Evolutionary conservation across 208 protist species (phyloP).

Genomic region (Leishmania lainsoni): DNA sequence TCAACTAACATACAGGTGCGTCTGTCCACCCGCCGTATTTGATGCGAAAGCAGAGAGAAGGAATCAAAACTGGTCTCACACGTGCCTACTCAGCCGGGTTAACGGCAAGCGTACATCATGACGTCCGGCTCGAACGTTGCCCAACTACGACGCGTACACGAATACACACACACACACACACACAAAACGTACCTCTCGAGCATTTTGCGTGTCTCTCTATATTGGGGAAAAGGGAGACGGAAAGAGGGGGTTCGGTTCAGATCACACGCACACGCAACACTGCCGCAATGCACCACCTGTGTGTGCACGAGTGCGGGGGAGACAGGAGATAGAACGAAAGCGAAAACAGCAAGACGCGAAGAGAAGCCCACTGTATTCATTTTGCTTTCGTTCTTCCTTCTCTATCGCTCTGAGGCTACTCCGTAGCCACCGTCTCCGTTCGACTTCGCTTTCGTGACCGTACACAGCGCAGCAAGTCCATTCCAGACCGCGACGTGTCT

Average conservation of each 20-base stretch:
- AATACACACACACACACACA: too few species aligned
- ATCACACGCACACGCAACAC: not conserved
- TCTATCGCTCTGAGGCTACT: not conserved
- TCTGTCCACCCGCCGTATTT: not conserved
- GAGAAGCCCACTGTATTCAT: not conserved
- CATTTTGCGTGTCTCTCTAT: not conserved
- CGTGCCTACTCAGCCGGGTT: not conserved
- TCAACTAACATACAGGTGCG: not conserved
- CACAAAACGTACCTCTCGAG: not conserved
- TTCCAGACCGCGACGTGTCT: conserved; percentile 27
- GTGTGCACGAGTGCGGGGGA: not conserved
- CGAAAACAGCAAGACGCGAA: not conserved
- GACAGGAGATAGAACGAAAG: not conserved
- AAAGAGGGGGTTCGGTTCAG: not conserved
- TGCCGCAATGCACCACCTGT: not conserved
- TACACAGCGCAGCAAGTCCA: conserved; percentile 25
- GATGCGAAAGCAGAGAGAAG: not conserved
- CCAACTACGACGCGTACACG: not conserved
- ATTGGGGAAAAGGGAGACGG: not conserved
- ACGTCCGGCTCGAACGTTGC: too few species aligned
- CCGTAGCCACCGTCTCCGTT: not conserved
- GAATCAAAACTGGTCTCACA: not conserved
- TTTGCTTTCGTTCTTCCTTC: not conserved
- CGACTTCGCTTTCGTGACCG: conserved; percentile 29
- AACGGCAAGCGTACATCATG: not conserved